A percentile compares a stretch with the other conserved stretches of the same genome.
These are phyloP conservation scores for Cicer yamashitae DNA, from an alignment of 306 rosid species.

Conservation along the genomic window DNA sequence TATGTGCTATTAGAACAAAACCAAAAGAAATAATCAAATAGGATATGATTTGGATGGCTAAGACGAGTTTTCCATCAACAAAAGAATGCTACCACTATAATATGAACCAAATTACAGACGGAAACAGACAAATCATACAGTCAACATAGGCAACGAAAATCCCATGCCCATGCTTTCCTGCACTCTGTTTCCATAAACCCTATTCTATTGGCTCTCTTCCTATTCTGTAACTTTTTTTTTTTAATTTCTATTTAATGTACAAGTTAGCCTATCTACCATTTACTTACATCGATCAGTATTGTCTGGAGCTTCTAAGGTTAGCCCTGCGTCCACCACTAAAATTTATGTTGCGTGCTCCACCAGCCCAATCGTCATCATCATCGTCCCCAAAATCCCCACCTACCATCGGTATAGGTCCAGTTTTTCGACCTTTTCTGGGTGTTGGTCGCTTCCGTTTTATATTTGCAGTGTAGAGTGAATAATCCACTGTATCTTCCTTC, in stretches of 20 bases:
- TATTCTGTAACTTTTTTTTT: slow-evolving; percentile 41
- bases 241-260: slow-evolving; percentile 78
- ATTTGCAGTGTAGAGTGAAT: slow-evolving; percentile 79
- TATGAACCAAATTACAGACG: slow-evolving; percentile 55
- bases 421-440: slow-evolving; percentile 72
- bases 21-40: slow-evolving; percentile 11
- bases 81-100: slow-evolving; percentile 69
- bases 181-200: slow-evolving; percentile 56
- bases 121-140: slow-evolving; percentile 54
- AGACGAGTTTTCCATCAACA: slow-evolving; percentile 49
- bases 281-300: slow-evolving; percentile 66
- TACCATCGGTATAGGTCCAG: slow-evolving; percentile 43
- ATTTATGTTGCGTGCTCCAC: slow-evolving; percentile 62
- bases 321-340: slow-evolving; percentile 74
- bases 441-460: slow-evolving; percentile 83
- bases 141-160: slow-evolving; percentile 38
- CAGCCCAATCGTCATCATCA: slow-evolving; percentile 58
- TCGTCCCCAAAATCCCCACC: slow-evolving; percentile 67
- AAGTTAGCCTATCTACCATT: slow-evolving; percentile 86
- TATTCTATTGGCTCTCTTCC: slow-evolving; percentile 49
- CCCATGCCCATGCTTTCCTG: slow-evolving; percentile 50
- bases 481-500: slow-evolving; percentile 85
- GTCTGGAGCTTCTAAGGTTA: slow-evolving; percentile 70
- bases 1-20: background rate
- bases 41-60: slow-evolving; percentile 19